Percentiles rank a stretch among this genome's conserved stretches.
These are phyloP conservation scores for Pleurotus djamor DNA, from an alignment of 768 basidiomycete species.

Conservation along the genomic window DNA sequence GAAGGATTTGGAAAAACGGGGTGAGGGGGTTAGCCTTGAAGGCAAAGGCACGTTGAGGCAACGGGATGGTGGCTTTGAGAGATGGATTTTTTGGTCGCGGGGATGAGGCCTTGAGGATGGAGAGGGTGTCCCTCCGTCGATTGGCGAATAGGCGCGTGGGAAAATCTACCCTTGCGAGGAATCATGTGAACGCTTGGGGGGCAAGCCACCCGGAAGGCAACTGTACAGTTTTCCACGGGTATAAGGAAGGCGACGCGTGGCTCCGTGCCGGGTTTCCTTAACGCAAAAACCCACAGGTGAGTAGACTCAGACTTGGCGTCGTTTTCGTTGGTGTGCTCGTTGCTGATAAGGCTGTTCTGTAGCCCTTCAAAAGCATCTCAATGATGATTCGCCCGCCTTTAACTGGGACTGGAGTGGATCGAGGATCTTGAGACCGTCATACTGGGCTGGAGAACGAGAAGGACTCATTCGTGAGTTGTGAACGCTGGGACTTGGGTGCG, in stretches of 20 bases:
- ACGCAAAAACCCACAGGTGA: slow-evolving; percentile 68
- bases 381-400: slow-evolving; percentile 71
- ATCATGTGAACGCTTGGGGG: neutral
- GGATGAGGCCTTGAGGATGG: neutral
- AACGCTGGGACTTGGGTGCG: slow-evolving; percentile 92
- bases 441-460: slow-evolving; percentile 67
- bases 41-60: slow-evolving; percentile 7
- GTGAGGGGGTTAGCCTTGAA: slow-evolving; percentile 17
- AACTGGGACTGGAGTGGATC: slow-evolving; percentile 66
- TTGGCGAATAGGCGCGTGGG: neutral
- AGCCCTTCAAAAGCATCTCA: slow-evolving; percentile 90
- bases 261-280: slow-evolving; percentile 15
- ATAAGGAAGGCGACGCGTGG: too few relatives aligned
- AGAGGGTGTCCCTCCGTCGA: too few relatives aligned
- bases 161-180: neutral
- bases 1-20: neutral
- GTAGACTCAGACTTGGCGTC: slow-evolving; percentile 21
- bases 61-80: neutral
- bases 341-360: slow-evolving; percentile 16
- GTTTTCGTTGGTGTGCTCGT: neutral
- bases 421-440: slow-evolving; percentile 90
- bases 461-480: neutral
- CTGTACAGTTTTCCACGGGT: slow-evolving; percentile 28
- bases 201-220: neutral
- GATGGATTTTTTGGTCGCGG: too few relatives aligned